A percentile compares a stretch with the other conserved stretches of the same genome.
phyloP scores from a whole-genome alignment of 805 yeast genomes.

The Wickerhamomyces tratensis region DNA sequence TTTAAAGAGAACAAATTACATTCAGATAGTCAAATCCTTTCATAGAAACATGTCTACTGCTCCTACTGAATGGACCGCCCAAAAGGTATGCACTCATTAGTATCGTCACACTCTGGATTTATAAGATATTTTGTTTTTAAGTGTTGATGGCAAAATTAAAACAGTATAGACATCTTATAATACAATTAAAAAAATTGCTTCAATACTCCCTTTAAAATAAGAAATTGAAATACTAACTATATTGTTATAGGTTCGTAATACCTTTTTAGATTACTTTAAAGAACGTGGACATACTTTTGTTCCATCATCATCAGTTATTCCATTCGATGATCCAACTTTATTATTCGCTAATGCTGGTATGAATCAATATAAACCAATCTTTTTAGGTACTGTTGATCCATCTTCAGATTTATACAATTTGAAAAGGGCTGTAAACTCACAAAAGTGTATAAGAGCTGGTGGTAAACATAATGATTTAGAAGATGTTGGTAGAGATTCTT shows the following conservation, averaged over 20 bases:
- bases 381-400: constrained; percentile 96
- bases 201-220: too few species aligned
- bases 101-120: too few species aligned
- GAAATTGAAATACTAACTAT: not conserved
- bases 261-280: constrained; percentile 78
- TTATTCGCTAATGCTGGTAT: constrained; percentile 98
- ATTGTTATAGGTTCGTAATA: constrained; percentile 50
- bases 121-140: too few species aligned
- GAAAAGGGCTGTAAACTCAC: constrained; percentile 90
- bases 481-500: constrained; percentile 96
- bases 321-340: constrained; percentile 96
- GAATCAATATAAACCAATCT: constrained; percentile 98
- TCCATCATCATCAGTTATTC: constrained; percentile 90
- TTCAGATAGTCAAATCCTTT: not conserved
- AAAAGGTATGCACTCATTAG: constrained; percentile 12
- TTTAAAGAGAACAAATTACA: not conserved
- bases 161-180: too few species aligned
- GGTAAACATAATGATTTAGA: constrained; percentile 98
- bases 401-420: constrained; percentile 74
- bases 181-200: too few species aligned
- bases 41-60: constrained; percentile 13
- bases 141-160: too few species aligned
- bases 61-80: constrained; percentile 22
- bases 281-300: constrained; percentile 67
- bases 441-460: constrained; percentile 98